These are phyloP conservation scores for Rhodotorula graminis DNA, from an alignment of 768 basidiomycete species.

Conservation along the genomic window DNA sequence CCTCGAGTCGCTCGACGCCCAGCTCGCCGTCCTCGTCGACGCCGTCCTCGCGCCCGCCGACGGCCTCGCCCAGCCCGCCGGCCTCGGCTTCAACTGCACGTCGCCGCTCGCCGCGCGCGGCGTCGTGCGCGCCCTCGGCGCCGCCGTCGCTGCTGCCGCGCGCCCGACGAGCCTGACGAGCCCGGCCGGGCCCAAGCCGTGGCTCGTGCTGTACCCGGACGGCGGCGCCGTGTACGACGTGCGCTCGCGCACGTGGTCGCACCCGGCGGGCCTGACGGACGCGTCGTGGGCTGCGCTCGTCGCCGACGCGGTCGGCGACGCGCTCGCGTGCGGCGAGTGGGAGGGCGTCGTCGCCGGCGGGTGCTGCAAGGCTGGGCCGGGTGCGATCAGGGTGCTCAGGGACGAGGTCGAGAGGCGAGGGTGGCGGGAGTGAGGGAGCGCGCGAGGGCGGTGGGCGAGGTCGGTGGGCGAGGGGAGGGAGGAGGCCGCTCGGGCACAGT, in stretches of 20 bases:
- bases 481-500: too few relatives aligned
- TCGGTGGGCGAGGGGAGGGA: too few relatives aligned
- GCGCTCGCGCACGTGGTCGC: slow-evolving; percentile 41
- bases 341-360: slow-evolving; percentile 46
- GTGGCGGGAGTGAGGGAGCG: neutral
- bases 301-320: slow-evolving; percentile 26
- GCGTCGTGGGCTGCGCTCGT: slow-evolving; percentile 42
- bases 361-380: slow-evolving; percentile 47
- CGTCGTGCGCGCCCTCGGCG: slow-evolving; percentile 39
- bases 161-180: neutral
- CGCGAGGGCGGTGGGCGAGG: too few relatives aligned
- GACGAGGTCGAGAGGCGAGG: slow-evolving; percentile 24
- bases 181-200: slow-evolving; percentile 9
- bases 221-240: slow-evolving; percentile 48
- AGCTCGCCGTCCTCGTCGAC: slow-evolving; percentile 13
- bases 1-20: neutral
- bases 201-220: slow-evolving; percentile 47
- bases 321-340: slow-evolving; percentile 38
- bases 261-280: slow-evolving; percentile 34
- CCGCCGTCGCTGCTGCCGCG: neutral
- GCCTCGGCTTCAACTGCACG: slow-evolving; percentile 48
- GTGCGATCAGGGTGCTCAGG: slow-evolving; percentile 44
- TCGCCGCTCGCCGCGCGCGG: slow-evolving; percentile 41
- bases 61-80: slow-evolving; percentile 22
- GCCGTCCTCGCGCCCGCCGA: slow-evolving; percentile 1